Conservation (phyloP, 768 basidiomycete species). For the Rubroboletus satanas region DNA sequence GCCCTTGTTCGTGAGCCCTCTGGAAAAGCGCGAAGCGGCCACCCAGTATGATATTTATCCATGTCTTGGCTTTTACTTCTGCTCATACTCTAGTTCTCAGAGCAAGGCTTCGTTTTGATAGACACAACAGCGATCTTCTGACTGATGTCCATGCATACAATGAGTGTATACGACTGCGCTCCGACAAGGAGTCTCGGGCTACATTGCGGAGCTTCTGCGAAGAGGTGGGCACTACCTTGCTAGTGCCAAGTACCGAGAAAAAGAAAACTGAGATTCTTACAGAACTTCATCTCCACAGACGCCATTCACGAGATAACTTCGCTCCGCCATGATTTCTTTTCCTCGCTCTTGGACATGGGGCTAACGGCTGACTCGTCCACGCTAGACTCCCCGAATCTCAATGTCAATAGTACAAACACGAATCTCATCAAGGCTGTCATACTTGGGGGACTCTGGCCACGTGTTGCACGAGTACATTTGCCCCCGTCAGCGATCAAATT, state of each 20-base stretch:
- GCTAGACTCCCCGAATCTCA: constrained; percentile 50
- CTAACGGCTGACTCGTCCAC: constrained; percentile 52
- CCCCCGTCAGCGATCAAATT: constrained; percentile 76
- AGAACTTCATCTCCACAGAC: constrained; percentile 81
- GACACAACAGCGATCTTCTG: constrained; percentile 76
- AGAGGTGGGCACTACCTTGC: constrained; percentile 38
- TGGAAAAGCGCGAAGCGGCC: constrained; percentile 82
- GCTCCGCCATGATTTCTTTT: constrained; percentile 73
- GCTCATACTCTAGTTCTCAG: constrained; percentile 35
- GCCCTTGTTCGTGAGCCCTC: constrained; percentile 76
- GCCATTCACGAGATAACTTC: constrained; percentile 75
- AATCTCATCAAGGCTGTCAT: constrained; percentile 83
- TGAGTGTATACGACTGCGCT: constrained; percentile 49
- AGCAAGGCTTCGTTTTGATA: constrained; percentile 66
- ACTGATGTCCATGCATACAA: constrained; percentile 79
- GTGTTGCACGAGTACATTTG: constrained; percentile 71
- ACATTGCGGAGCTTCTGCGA: constrained; percentile 64
- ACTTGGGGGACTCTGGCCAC: constrained; percentile 84
- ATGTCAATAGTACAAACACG: constrained; percentile 58
- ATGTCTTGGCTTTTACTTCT: neutral
- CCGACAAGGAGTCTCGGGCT: constrained; percentile 45
- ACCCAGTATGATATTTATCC: constrained; percentile 45
- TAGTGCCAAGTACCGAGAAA: neutral
- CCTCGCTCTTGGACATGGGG: constrained; percentile 65
- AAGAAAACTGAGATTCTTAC: neutral